Evolutionary conservation across 2,329 filamentous ascomycete genomes (phyloP).

Genomic region (Mycosphaerelloides madeirae): DNA sequence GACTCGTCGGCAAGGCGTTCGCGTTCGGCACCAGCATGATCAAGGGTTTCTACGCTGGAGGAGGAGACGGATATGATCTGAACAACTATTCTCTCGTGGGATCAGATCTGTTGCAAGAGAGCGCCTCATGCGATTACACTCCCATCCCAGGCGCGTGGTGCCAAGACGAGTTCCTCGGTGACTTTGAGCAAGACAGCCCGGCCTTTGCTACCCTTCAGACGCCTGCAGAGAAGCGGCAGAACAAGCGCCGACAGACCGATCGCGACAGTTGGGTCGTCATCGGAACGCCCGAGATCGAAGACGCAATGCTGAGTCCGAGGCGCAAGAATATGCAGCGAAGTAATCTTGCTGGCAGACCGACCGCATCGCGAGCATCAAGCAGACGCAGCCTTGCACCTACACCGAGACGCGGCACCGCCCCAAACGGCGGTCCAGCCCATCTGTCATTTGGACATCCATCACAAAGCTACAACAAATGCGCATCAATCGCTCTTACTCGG

Average conservation of each 20-base stretch:
- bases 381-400: conserved; percentile 38
- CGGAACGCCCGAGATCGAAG: conserved; percentile 47
- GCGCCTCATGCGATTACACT: conserved; percentile 31
- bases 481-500: conserved; percentile 52
- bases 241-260: conserved; percentile 46
- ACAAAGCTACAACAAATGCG: conserved; percentile 39
- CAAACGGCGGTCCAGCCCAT: conserved; percentile 35
- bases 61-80: conserved; percentile 66
- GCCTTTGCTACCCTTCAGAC: conserved; percentile 36
- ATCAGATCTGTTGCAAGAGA: conserved; percentile 22
- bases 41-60: conserved; percentile 80
- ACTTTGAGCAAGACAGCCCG: conserved; percentile 42
- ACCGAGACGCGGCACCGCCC: conserved; percentile 36
- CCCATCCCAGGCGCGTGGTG: conserved; percentile 54
- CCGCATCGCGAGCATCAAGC: conserved; percentile 30
- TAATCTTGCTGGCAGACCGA: conserved; percentile 11
- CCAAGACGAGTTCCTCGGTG: conserved; percentile 42
- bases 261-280: conserved; percentile 48
- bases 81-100: conserved; percentile 11
- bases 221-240: conserved; percentile 20
- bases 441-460: conserved; percentile 1
- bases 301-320: conserved; percentile 46
- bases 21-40: conserved; percentile 75
- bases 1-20: conserved; percentile 70
- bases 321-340: conserved; percentile 24